Conservation (phyloP, 257 asterid genomes). For the Misopates orontium region DNA sequence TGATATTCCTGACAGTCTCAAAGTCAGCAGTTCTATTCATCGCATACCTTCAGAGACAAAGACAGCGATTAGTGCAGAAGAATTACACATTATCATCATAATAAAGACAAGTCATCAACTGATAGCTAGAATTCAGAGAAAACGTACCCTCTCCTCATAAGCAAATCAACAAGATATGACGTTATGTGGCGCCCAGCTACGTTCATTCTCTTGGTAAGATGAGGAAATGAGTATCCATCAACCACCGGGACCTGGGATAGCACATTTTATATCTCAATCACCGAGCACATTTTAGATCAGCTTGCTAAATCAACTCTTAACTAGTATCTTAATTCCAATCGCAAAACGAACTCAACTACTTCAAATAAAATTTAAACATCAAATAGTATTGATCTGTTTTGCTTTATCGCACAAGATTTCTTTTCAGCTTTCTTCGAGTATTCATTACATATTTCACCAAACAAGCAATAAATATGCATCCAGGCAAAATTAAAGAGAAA, state of each 20-base stretch:
- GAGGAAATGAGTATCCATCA: constrained; percentile 98
- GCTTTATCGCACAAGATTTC: too few species aligned
- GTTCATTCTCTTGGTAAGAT: constrained; percentile 96
- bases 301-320: too few species aligned
- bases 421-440: constrained; percentile 1
- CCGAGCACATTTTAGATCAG: too few species aligned
- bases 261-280: constrained; percentile 16
- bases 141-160: constrained; percentile 85
- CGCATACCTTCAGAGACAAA: constrained; percentile 66
- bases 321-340: neutral
- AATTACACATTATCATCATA: constrained; percentile 21
- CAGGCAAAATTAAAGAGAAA: constrained; percentile 10
- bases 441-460: constrained; percentile 22
- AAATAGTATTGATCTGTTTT: too few species aligned
- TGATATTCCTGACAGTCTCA: constrained; percentile 91
- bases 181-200: constrained; percentile 96
- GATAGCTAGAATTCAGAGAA: constrained; percentile 25
- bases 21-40: constrained; percentile 91
- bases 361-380: too few species aligned
- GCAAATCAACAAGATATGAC: constrained; percentile 89
- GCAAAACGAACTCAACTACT: too few species aligned
- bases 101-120: constrained; percentile 19
- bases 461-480: constrained; percentile 15
- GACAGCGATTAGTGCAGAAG: constrained; percentile 25
- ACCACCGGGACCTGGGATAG: constrained; percentile 87